Conservation (phyloP, 2,329 filamentous ascomycete genomes). For the Fusarium gaditjirri region DNA sequence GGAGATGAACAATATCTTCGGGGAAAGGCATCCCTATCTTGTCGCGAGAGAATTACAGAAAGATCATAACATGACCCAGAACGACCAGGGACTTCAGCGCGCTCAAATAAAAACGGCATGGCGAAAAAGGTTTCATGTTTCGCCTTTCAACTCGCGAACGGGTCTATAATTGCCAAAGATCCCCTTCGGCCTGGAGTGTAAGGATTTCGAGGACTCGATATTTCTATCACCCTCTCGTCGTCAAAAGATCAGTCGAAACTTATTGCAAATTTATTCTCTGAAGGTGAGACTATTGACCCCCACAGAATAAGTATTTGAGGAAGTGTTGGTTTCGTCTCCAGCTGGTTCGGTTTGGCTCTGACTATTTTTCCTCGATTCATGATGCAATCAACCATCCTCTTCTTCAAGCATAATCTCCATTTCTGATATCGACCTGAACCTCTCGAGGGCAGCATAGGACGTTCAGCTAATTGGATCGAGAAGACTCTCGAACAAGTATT, state of each 20-base stretch:
- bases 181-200: constrained; percentile 53
- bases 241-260: constrained; percentile 70
- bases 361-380: constrained; percentile 73
- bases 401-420: constrained; percentile 65
- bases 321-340: constrained; percentile 59
- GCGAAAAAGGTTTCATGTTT: constrained; percentile 81
- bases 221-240: constrained; percentile 69
- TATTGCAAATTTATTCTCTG: constrained; percentile 68
- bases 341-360: constrained; percentile 76
- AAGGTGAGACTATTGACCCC: constrained; percentile 62
- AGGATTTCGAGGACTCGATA: constrained; percentile 60
- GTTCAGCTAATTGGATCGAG: constrained; percentile 64
- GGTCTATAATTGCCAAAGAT: constrained; percentile 63
- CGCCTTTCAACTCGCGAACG: constrained; percentile 75
- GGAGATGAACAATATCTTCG: constrained; percentile 83
- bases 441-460: constrained; percentile 63
- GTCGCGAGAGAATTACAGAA: constrained; percentile 43
- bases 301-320: constrained; percentile 53
- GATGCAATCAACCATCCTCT: constrained; percentile 67
- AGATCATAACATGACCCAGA: constrained; percentile 1
- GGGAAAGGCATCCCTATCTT: constrained; percentile 65
- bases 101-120: constrained; percentile 61
- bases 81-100: not conserved
- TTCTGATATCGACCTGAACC: constrained; percentile 76
- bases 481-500: constrained; percentile 58